These are phyloP conservation scores for Botrytis medusae DNA, from an alignment of 2,329 filamentous ascomycete genomes.

Conservation along the genomic window DNA sequence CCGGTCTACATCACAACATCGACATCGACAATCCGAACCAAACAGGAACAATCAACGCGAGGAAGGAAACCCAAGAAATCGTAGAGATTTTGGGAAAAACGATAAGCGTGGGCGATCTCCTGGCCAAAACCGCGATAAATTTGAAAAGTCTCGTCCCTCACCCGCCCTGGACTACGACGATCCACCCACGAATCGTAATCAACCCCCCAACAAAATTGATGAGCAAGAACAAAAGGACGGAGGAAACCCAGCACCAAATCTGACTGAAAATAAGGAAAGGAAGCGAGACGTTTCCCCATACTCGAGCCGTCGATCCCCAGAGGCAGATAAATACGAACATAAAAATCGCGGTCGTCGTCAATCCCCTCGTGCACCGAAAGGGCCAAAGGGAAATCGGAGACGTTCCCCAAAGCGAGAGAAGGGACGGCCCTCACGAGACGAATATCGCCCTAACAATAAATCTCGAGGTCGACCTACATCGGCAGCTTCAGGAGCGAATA, in stretches of 20 bases:
- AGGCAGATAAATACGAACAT: conserved; percentile 37
- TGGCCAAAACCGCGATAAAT: conserved; percentile 33
- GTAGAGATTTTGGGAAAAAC: conserved; percentile 31
- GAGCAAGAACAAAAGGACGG: conserved; percentile 28
- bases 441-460: conserved; percentile 33
- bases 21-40: conserved; percentile 35
- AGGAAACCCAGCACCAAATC: conserved; percentile 31
- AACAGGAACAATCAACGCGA: conserved; percentile 27
- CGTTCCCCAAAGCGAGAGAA: conserved; percentile 33
- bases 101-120: conserved; percentile 37
- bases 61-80: conserved; percentile 33
- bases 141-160: conserved; percentile 28
- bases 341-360: conserved; percentile 33
- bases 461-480: conserved; percentile 35
- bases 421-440: conserved; percentile 34
- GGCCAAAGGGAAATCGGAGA: conserved; percentile 29
- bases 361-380: conserved; percentile 36
- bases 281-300: conserved; percentile 31
- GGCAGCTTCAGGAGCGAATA: conserved; percentile 41
- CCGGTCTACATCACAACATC: conserved; percentile 34
- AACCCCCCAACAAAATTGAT: conserved; percentile 26
- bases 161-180: conserved; percentile 24
- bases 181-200: conserved; percentile 24
- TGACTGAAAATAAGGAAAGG: conserved; percentile 29
- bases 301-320: conserved; percentile 32